Evolutionary conservation across 2,329 filamentous ascomycete species (phyloP), one percentile per base, ranked within the genome.

Genomic region (Emericellopsis atlantica): DNA sequence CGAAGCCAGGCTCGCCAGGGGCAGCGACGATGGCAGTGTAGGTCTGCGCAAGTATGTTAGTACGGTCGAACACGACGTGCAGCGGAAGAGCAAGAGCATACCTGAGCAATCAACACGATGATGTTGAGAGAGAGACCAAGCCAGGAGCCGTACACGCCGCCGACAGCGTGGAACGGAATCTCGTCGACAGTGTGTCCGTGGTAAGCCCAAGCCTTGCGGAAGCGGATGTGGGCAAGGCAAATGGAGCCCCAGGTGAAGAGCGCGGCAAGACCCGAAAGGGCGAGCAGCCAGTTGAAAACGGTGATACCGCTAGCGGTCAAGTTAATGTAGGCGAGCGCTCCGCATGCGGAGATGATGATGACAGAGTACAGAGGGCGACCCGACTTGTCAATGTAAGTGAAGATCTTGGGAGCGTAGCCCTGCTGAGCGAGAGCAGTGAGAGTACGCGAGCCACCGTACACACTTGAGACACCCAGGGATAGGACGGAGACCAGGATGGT

Each of bases 161-260:
- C 68, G 42, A 70, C 62, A 11, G 77, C 74, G 39, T 60, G 57
- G 64, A 79, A 85, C 1, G 79, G 74, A n/a, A 85, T 69, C 57
- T 84, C 79, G 40, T 81, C 75, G 7, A 81, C 55, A 10, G 65
- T 69, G 56, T 74, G 76, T 32, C 77, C 77, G 45, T 80, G 69
- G 26, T 61, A 56, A 5, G 43, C 45, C 77, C 76, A 81, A 2
- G 74, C 77, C 16, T 54, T 51, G 37, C 77, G 74, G 68, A 80
- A 81, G 38, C 77, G 75, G 52, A 81, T 78, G 53, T 81, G 77
- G 4, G 73, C 69, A 14, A 77, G 53, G 54, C 74, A 79, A 49
- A 82, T 76, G 40, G 70, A 76, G 33, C 69, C 75, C 76, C 76
- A 82, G 26, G 75, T 74, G 56, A 79, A 80, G 44, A 81, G 69